Evolutionary conservation across 768 basidiomycete genomes (phyloP), one percentile per base, ranked within the genome.

Genomic region (Pisolithus tinctorius): DNA sequence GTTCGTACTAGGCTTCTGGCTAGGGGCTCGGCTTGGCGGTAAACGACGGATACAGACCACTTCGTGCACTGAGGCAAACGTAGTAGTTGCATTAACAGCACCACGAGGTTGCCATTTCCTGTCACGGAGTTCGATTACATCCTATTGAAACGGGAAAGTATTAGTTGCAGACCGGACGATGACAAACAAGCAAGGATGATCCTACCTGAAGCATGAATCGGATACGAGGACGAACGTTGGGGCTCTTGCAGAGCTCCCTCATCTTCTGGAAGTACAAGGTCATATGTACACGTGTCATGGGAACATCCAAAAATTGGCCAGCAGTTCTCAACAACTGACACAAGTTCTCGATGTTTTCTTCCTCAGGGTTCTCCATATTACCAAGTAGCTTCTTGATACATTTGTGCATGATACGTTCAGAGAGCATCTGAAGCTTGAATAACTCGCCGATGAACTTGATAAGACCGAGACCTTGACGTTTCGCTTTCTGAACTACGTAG

Each of bases 361-460:
- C 95, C 63, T 96, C 93, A 0, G 94, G 95, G 61, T 91, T 88
- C 58, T 92, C 85, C 51, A 95, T 86, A 64, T 98, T 97, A 50
- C 86, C 81, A 13, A 98, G 76, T 9, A 97, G 79, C 72, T 94
- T 93, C 80, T 93, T 91, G 66, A 98, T 84, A 76, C 95, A 99
- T 70, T 93, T 89, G 74, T 93, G 89, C 90, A 98, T 99, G 72
- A 97, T 95, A 59, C 91, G 86, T 73, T 93, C 92, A 44, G 93
- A 93, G 50, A 98, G 75, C 93, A 97, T 96, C 71, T 91, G 88
- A 23, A 99, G 76, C 74, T 97, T 97, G 86, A 93, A 99, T 48
- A 99, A 76, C 72, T 99, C 95, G 56, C 95, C 94, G 56, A 98
- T 97, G 73, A 99, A 94, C 69, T 90, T 91, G 74, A 97, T 93